A percentile compares a stretch with the other conserved stretches of the same genome.
Evolutionary conservation across 2,329 filamentous ascomycete species (phyloP).

Genomic region (Trichoderma sp.): DNA sequence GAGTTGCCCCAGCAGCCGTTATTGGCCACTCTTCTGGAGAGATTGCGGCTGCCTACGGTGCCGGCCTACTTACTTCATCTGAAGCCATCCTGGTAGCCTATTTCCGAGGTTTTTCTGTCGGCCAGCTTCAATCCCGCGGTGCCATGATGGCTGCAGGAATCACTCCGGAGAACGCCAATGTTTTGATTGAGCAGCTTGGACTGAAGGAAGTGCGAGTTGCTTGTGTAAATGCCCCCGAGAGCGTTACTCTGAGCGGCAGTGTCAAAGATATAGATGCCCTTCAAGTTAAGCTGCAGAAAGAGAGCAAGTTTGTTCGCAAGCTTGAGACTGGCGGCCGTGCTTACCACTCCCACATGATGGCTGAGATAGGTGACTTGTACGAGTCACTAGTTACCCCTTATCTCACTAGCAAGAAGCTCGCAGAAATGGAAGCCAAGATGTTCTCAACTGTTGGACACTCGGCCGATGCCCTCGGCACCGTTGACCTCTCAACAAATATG

Average conservation of each 20-base stretch:
- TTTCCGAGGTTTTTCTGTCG: conserved; percentile 9
- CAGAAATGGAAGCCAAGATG: neutral
- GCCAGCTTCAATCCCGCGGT: conserved; percentile 3
- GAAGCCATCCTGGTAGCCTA: conserved; percentile 3
- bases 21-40: conserved; percentile 9
- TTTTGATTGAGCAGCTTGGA: neutral
- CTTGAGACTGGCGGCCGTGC: conserved; percentile 23
- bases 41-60: neutral
- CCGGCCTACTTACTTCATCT: neutral
- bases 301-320: conserved; percentile 21
- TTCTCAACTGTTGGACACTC: conserved; percentile 18
- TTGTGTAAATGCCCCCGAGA: conserved; percentile 26
- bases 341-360: conserved; percentile 27
- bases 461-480: neutral
- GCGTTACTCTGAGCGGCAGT: conserved; percentile 27
- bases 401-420: neutral
- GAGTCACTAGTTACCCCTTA: conserved; percentile 10
- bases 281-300: conserved; percentile 1
- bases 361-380: conserved; percentile 2
- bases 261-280: conserved; percentile 20
- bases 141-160: conserved; percentile 10
- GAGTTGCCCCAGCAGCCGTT: neutral
- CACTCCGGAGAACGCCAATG: neutral
- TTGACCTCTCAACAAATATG: conserved; percentile 13
- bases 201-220: conserved; percentile 25